Percentiles rank a stretch among this genome's conserved stretches.
Evolutionary conservation across 75 land plant genomes (phyloP).

Genomic region (Adiantum capillusveneris): DNA sequence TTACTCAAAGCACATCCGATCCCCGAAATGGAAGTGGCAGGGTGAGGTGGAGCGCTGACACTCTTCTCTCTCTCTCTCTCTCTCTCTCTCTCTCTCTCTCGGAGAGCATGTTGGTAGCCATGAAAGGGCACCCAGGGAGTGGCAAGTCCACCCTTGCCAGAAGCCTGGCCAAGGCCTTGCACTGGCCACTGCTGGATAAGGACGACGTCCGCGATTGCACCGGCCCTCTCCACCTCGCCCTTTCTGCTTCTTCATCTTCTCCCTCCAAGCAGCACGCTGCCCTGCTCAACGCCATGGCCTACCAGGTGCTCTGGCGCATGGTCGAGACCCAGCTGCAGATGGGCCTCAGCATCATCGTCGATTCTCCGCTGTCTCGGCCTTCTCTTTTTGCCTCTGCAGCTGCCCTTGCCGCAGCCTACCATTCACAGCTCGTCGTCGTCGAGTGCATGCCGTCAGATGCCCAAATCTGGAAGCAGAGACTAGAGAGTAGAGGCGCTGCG

Average conservation of each 20-base stretch:
- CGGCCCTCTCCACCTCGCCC: conserved; percentile 23
- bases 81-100: too few relatives aligned
- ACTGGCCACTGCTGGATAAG: conserved; percentile 71
- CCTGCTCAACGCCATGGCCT: conserved; percentile 71
- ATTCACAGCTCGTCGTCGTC: conserved; percentile 36
- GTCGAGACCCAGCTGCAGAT: conserved; percentile 55
- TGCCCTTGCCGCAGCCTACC: conserved; percentile 10
- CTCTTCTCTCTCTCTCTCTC: too few relatives aligned
- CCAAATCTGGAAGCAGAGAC: conserved; percentile 42
- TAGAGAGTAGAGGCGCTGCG: conserved; percentile 29
- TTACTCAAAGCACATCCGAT: too few relatives aligned
- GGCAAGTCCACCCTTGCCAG: conserved; percentile 61
- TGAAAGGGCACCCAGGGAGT: conserved; percentile 89
- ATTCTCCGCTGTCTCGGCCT: conserved; percentile 70
- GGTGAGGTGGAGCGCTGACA: neutral
- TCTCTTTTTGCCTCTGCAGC: conserved; percentile 36
- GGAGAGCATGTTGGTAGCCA: conserved; percentile 34
- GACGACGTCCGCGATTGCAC: conserved; percentile 70
- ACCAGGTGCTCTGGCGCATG: conserved; percentile 46
- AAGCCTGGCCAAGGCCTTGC: conserved; percentile 36
- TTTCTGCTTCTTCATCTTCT: too few relatives aligned
- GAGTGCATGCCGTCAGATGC: conserved; percentile 48
- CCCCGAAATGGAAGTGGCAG: too few relatives aligned
- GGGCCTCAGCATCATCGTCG: conserved; percentile 63
- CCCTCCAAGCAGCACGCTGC: conserved; percentile 14